Conservation (phyloP, 1,139 yeast genomes). For the Zygosaccharomyces pseudobailii region DNA sequence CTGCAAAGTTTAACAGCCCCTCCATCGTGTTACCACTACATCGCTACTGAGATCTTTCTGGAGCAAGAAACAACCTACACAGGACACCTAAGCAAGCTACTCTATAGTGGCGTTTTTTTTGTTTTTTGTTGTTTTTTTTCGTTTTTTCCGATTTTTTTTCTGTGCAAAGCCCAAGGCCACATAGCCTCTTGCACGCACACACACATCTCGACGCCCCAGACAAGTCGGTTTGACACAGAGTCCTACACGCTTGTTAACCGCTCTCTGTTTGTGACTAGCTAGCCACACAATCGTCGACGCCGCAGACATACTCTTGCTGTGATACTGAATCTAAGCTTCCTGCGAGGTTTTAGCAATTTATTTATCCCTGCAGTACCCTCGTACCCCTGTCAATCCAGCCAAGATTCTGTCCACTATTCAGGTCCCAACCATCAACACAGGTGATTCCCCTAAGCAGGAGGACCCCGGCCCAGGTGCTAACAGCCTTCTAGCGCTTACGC, state of each 20-base stretch:
- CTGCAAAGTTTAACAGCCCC: not conserved
- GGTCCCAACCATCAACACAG: conserved; percentile 16
- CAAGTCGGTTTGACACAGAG: conserved; percentile 3
- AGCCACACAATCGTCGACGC: not conserved
- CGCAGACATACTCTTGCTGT: not conserved
- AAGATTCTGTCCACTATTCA: conserved; percentile 14
- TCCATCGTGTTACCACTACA: not conserved
- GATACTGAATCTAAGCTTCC: not conserved
- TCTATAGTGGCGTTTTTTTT: not conserved
- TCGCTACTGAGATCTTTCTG: not conserved
- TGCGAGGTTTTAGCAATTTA: conserved; percentile 1
- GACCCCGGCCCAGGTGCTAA: conserved; percentile 9
- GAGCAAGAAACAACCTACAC: not conserved
- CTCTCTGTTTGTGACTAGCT: conserved; percentile 2
- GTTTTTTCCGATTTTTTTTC: not conserved
- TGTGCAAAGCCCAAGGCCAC: not conserved
- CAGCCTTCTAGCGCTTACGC: conserved; percentile 14
- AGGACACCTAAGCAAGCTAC: not conserved
- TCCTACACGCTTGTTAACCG: conserved; percentile 1
- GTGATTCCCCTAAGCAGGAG: conserved; percentile 16
- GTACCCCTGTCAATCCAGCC: conserved; percentile 3
- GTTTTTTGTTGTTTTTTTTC: not conserved
- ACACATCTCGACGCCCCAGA: conserved; percentile 2
- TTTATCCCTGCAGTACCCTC: conserved; percentile 2
- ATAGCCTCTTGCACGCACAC: conserved; percentile 3